phyloP scores from a whole-genome alignment of 1,139 yeast genomes.

The Debaryomyces nepalensis region DNA sequence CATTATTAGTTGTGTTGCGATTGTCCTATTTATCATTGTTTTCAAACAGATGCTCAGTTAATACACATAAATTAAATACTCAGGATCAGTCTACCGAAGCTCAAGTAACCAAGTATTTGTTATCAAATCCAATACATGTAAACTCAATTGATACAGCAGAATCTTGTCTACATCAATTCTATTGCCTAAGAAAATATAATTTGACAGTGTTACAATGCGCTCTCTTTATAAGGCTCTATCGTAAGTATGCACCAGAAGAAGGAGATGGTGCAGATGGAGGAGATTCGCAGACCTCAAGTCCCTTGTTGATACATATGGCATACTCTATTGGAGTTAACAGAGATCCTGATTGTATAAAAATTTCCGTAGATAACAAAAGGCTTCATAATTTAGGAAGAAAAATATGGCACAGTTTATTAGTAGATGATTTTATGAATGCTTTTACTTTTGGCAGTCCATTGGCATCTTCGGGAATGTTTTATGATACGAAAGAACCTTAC shows the following conservation, averaged over 20 bases:
- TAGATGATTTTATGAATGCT: slow-evolving; percentile 21
- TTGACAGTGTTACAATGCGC: slow-evolving; percentile 38
- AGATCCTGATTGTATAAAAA: slow-evolving; percentile 35
- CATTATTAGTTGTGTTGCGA: slow-evolving; percentile 26
- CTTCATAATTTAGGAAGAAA: slow-evolving; percentile 48
- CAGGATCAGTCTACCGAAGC: slow-evolving; percentile 18
- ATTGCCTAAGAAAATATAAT: slow-evolving; percentile 27
- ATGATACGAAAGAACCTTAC: slow-evolving; percentile 18
- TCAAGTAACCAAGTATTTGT: slow-evolving; percentile 28
- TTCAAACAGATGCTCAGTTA: slow-evolving; percentile 19
- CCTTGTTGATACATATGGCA: slow-evolving; percentile 46
- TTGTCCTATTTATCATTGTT: slow-evolving; percentile 28
- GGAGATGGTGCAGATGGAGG: slow-evolving; percentile 50
- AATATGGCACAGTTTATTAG: slow-evolving; percentile 51
- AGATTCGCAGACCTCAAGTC: slow-evolving; percentile 42
- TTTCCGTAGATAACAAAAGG: slow-evolving; percentile 25
- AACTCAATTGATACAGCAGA: slow-evolving; percentile 34
- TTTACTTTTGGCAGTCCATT: slow-evolving; percentile 14
- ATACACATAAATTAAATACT: slow-evolving; percentile 14
- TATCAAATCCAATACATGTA: slow-evolving; percentile 33
- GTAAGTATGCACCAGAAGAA: slow-evolving; percentile 54
- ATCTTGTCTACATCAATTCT: slow-evolving; percentile 34
- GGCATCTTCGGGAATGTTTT: slow-evolving; percentile 17
- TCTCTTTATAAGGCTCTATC: slow-evolving; percentile 49
- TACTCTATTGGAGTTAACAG: slow-evolving; percentile 50